Base-by-base conservation (phyloP, 495 filamentous ascomycete species). In the Daldinia vernicosa region DNA sequence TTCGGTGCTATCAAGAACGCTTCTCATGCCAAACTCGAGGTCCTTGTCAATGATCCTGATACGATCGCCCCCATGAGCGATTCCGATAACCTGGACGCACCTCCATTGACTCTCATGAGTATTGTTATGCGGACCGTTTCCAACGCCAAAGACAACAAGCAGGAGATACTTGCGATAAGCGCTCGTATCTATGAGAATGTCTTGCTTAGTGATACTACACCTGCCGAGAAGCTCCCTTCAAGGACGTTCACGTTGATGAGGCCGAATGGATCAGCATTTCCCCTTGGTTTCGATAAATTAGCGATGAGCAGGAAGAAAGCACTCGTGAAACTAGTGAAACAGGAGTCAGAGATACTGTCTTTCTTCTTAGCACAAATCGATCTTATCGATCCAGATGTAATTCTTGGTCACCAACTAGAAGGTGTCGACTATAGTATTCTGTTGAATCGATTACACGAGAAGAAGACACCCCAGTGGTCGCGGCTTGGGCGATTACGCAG, bases 21-120 rank as follows among this genome's bases (percentile, higher is more conserved):
- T 19, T 98, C 96, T 1, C 95, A 95, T 89, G 98, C 96, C 85
- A 98, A 97, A 73, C 89, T 98, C 19, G 95, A 99, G 80, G 88
- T 96, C 52, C 88, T 91, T 72, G 89, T 93, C 40, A 81, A 85
- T 4, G 91, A 92, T 64, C 96, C 95, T 2, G 88, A 89, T 63
- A 84, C 86, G 54, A 88, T 99, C 67, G 84, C 85, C 1, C 80
- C 87, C 1, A 75, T 96, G 22, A 87, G 85, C 45, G 92, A 97
- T 70, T 85, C 88, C 5, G 94, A 97, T 59, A 91, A 86, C 68
- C 68, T 91, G 47, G 93, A 97, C 19, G 85, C 89, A 1, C 95
- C 95, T 15, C 93, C 94, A 33, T 81, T 99, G 66, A 98, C 95
- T 0, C 81, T 99, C 9, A 97, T 98, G 93, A 97, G 93, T 82